Base-by-base conservation (phyloP, 2,329 filamentous ascomycete species). In the Thielaviopsis populi region DNA sequence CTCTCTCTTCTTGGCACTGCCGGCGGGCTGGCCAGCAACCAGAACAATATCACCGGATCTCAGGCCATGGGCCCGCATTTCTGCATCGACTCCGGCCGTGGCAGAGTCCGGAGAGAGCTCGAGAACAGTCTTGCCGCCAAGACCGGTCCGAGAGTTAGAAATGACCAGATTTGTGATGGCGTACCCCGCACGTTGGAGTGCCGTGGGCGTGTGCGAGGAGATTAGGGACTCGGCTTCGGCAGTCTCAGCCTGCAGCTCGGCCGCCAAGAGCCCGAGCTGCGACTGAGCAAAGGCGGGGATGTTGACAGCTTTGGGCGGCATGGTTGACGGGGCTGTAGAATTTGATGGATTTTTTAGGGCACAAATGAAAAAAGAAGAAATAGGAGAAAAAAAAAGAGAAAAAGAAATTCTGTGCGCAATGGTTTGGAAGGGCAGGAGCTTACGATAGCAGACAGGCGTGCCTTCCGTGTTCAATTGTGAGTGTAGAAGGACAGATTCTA, bases 71-170 rank as follows among this genome's bases (percentile, higher is more conserved):
- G 89, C 86, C 0, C 86, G 85, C 22, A 92, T 75, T 67, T 84
- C 82, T 10, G 65, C 65, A 59, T 64, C 59, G 17, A 42, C 64
- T 15, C 68, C 67, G 3, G 81, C 79, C 1, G 86, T 81, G 0
- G 90, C 88, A n/a, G 82, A 75, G 70, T 96, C 92, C 0, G 83
- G 77, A 17, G 76, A 76, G 1, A 99, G 83, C 73, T 96, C 91
- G 2, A 96, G 77, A 1, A 99, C 87, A 0, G 89, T 90, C 68
- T 90, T 88, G n/a, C 94, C 94, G 17, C 91, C 94, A 43, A 96
- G 79, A 0, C 94, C 94, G 0, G 94, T 99, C 37, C 91, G 86
- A 71, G 88, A 88, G 19, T 87, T 86, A 11, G 81, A 78, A 41
- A 95, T 77, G 40, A 82, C 76, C 8, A 97, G 82, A 73, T 91